Evolutionary conservation across 164 flowering plant genomes (phyloP).

Genomic region (Malania oleifera): DNA sequence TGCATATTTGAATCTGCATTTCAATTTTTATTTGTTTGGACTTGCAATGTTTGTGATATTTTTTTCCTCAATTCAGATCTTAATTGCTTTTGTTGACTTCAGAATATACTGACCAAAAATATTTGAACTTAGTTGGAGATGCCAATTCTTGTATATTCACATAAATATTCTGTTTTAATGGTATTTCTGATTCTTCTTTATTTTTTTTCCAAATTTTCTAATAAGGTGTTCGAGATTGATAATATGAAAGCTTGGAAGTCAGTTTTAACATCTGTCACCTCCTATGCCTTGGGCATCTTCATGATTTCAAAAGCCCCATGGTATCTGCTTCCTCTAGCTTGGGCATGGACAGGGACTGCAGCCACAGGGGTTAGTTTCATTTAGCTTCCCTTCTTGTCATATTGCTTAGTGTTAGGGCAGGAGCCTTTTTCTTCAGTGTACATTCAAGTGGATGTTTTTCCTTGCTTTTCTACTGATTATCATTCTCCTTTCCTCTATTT

Average conservation of each 20-base stretch:
- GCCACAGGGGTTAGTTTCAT: slow-evolving; percentile 70
- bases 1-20: too few species aligned
- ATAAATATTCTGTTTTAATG: not conserved
- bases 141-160: not conserved
- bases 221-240: slow-evolving; percentile 85
- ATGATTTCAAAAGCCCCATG: slow-evolving; percentile 91
- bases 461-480: slow-evolving; percentile 5
- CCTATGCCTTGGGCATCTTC: slow-evolving; percentile 77
- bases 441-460: not conserved
- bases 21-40: too few species aligned
- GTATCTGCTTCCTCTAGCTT: slow-evolving; percentile 96
- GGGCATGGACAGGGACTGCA: slow-evolving; percentile 99
- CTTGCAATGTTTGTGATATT: too few species aligned
- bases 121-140: too few species aligned
- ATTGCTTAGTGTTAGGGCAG: not conserved
- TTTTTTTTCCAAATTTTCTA: not conserved
- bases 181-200: not conserved
- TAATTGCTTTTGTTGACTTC: too few species aligned
- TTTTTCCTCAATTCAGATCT: too few species aligned
- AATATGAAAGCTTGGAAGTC: slow-evolving; percentile 79
- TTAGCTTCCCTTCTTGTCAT: not conserved
- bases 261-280: slow-evolving; percentile 59
- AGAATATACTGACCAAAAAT: too few species aligned
- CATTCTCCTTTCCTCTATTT: slow-evolving; percentile 11
- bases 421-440: not conserved